A percentile compares a stretch with the other conserved stretches of the same genome.
Evolutionary conservation across 2,329 filamentous ascomycete species (phyloP).

Genomic region (Akanthomyces muscarius): DNA sequence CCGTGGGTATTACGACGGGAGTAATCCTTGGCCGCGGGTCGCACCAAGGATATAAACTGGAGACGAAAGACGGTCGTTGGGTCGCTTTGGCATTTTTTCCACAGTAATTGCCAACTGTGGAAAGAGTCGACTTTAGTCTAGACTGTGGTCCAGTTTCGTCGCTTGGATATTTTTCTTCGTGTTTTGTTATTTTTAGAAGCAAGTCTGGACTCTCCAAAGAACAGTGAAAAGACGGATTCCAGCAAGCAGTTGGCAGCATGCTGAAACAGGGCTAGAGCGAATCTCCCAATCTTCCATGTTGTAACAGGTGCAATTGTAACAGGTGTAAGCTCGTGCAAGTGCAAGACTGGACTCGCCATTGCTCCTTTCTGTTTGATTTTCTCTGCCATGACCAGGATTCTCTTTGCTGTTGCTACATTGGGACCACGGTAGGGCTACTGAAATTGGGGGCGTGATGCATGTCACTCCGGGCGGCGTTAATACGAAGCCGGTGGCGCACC

Average conservation of each 20-base stretch:
- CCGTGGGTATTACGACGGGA: not conserved
- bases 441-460: not conserved
- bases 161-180: not conserved
- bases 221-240: no score
- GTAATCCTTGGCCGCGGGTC: not conserved
- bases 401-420: no score
- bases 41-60: conserved; percentile 1
- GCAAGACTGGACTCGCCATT: no score
- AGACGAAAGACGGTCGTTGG: not conserved
- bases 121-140: not conserved
- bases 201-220: not conserved
- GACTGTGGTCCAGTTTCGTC: not conserved
- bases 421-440: not conserved
- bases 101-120: not conserved
- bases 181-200: conserved; percentile 10
- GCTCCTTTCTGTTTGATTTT: no score
- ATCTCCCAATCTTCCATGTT: not conserved
- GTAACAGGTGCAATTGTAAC: no score
- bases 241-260: not conserved
- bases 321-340: no score
- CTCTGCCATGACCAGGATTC: no score
- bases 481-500: not conserved
- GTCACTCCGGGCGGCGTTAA: not conserved
- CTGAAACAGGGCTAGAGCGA: not conserved
- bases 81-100: not conserved